Percentiles rank a stretch among this genome's conserved stretches.
Conservation (phyloP, 441 rosid genomes). For the Jatropha multifida region DNA sequence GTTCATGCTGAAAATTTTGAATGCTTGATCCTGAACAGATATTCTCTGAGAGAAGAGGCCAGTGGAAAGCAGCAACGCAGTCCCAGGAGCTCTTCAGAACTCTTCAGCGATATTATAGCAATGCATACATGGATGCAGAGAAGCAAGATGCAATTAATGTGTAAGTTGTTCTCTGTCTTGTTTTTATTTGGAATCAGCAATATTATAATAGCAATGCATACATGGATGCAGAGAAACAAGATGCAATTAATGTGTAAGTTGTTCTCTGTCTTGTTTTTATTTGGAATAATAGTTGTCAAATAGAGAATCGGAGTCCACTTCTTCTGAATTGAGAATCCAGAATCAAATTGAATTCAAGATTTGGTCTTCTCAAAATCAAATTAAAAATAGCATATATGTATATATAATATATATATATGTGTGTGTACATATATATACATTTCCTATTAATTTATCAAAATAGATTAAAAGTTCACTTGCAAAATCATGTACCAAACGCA, state of each 20-base stretch:
- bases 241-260: slow-evolving; percentile 89
- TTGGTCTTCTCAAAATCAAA: too few species aligned
- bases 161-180: slow-evolving; percentile 43
- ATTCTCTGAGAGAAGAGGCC: slow-evolving; percentile 96
- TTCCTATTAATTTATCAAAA: too few species aligned
- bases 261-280: slow-evolving; percentile 17
- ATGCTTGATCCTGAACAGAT: slow-evolving; percentile 43
- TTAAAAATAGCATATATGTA: too few species aligned
- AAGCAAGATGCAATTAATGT: slow-evolving; percentile 97
- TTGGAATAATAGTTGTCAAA: background rate
- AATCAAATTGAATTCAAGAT: too few species aligned
- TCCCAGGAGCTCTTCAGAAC: slow-evolving; percentile 99
- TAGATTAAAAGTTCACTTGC: too few species aligned
- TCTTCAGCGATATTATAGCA: slow-evolving; percentile 95
- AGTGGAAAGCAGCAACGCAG: slow-evolving; percentile 99
- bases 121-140: slow-evolving; percentile 95
- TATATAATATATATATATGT: too few species aligned
- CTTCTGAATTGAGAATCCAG: too few species aligned
- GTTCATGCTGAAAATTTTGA: slow-evolving; percentile 1
- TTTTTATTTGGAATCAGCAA: slow-evolving; percentile 46
- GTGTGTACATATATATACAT: too few species aligned
- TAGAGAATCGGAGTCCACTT: too few species aligned
- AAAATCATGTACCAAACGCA: too few species aligned
- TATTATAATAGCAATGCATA: slow-evolving; percentile 96
- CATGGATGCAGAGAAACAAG: slow-evolving; percentile 97